These are phyloP conservation scores for Sporopachydermia lactativora DNA, from an alignment of 805 yeast genomes.

Conservation along the genomic window DNA sequence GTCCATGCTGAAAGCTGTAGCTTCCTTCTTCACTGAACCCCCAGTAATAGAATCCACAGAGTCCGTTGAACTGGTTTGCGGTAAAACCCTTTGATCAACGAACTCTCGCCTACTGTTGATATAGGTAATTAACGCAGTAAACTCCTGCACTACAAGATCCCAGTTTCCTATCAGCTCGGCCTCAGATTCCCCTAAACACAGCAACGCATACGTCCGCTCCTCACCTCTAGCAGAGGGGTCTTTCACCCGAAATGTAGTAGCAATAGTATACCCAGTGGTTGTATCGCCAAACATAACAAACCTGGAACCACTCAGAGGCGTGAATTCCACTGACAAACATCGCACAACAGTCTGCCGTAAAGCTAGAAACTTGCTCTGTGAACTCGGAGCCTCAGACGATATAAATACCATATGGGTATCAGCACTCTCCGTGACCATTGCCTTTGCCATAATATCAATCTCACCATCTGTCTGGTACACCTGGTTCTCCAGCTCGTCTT, in stretches of 20 bases:
- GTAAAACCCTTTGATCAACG: background rate
- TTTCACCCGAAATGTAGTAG: background rate
- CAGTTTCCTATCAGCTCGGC: background rate
- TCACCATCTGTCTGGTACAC: background rate
- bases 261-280: slow-evolving; percentile 1
- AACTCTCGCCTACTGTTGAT: background rate
- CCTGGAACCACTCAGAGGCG: background rate
- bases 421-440: background rate
- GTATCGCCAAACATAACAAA: slow-evolving; percentile 2
- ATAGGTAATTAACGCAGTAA: background rate
- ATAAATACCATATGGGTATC: background rate
- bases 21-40: too few species aligned
- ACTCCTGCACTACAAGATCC: background rate
- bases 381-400: background rate
- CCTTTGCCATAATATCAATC: background rate
- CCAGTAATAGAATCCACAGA: background rate
- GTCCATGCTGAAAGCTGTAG: background rate
- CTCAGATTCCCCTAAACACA: slow-evolving; percentile 2
- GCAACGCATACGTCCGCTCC: slow-evolving; percentile 2
- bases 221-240: slow-evolving; percentile 2
- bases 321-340: slow-evolving; percentile 2
- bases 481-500: background rate
- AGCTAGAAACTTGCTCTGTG: slow-evolving; percentile 1
- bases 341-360: slow-evolving; percentile 3
- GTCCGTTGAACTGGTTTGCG: background rate